phyloP scores from a whole-genome alignment of 306 rosid genomes.

The Pueraria montana region DNA sequence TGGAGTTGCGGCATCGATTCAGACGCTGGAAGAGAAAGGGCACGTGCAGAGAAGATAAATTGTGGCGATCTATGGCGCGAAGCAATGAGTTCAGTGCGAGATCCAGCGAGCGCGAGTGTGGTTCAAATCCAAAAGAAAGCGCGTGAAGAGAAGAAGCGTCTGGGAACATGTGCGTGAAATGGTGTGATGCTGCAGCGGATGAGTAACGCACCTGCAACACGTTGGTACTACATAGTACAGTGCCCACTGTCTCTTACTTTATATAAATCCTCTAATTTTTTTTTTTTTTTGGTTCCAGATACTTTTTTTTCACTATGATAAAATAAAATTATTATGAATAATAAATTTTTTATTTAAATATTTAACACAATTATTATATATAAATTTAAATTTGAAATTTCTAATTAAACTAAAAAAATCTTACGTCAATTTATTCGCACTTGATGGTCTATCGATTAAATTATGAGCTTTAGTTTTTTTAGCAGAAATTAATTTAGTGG shows the following conservation, averaged over 20 bases:
- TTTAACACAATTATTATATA: too few species aligned
- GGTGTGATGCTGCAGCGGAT: neutral
- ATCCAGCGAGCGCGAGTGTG: neutral
- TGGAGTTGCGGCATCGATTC: conserved; percentile 20
- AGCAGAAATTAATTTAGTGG: too few species aligned
- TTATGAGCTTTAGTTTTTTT: too few species aligned
- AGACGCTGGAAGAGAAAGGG: neutral
- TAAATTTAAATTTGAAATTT: too few species aligned
- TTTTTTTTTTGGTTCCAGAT: too few species aligned
- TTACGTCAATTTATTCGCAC: too few species aligned
- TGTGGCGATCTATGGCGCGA: conserved; percentile 18
- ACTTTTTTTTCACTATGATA: too few species aligned
- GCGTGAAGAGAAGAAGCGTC: neutral
- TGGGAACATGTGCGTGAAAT: neutral
- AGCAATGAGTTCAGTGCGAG: neutral
- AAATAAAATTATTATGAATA: too few species aligned
- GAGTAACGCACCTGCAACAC: conserved; percentile 3
- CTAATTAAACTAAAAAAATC: too few species aligned
- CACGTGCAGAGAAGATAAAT: neutral
- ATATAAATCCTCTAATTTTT: too few species aligned
- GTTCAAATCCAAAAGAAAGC: neutral
- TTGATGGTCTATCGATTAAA: too few species aligned
- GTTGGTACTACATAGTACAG: conserved; percentile 9
- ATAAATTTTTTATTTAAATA: too few species aligned
- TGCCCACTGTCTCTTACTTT: neutral